Base-by-base conservation (phyloP, 495 filamentous ascomycete species). In the Hyphodiscus hymeniophilus region DNA sequence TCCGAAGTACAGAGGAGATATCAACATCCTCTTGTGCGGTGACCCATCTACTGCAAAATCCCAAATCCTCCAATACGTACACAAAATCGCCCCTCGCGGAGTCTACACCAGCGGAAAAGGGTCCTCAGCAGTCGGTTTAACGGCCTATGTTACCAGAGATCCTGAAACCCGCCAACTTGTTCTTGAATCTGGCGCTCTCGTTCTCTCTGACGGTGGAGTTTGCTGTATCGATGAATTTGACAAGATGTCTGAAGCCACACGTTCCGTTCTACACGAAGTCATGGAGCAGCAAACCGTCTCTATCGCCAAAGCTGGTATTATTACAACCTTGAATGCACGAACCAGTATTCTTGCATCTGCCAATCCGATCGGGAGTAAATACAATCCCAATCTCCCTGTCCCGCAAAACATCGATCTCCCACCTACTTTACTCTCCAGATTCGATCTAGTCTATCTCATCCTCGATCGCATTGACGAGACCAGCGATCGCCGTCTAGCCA, bases 251-350 rank as follows among this genome's bases (percentile, higher is more conserved):
- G 92, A 98, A 46, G 79, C 89, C 20, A 97, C 94, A 0, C 82
- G 92, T 28, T 95, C 90, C 3, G 92, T 97, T 8, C 75, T 98
- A 28, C 92, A 98, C 73, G 92, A 98, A 80, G 92, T 98, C 15
- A 98, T 98, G 92, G 92, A 98, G 61, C 92, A 98, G 66, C 92
- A 98, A 70, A 98, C 92, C 1, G 91, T 98, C 11, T 97, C 94
- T 1, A 94, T 98, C 50, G 92, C 92, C 49, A 98, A 98, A 71
- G 92, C 92, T 1, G 92, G 92, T 58, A 98, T 98, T 67, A 98
- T 98, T 66, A 98, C 92, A 2, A 97, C 92, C 1, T 72, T 98
- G 51, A 98, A 98, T 60, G 92, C 92, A 35, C 77, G 92, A 48
- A 95, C 92, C 1, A 88, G 82, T 46, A 94, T 98, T 56, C 75